These are phyloP conservation scores for Penicillium malachiteum DNA, from an alignment of 495 filamentous ascomycete species.

Conservation along the genomic window DNA sequence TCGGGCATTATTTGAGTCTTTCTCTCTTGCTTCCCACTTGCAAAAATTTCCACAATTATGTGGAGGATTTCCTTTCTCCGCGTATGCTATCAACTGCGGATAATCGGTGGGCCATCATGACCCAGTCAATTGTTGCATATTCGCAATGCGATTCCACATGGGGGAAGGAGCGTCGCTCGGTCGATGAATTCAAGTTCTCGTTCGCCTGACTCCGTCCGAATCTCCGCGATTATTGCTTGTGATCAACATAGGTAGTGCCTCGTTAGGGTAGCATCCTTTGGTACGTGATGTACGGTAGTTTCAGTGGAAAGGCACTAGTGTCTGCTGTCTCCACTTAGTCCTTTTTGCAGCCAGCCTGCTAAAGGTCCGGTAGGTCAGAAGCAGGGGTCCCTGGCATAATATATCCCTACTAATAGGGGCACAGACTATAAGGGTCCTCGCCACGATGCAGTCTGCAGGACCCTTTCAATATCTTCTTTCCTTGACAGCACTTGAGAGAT, in stretches of 20 bases:
- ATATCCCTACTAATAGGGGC: too few relatives aligned
- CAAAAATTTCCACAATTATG: neutral
- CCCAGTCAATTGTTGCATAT: neutral
- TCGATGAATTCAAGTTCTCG: neutral
- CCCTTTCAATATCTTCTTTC: too few relatives aligned
- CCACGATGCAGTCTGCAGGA: too few relatives aligned
- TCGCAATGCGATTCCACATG: neutral
- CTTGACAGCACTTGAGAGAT: too few relatives aligned
- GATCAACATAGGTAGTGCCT: neutral
- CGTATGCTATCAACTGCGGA: neutral
- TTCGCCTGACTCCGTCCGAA: neutral
- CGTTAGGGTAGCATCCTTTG: neutral
- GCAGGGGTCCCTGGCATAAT: too few relatives aligned
- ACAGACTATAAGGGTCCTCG: too few relatives aligned
- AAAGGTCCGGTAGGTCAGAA: too few relatives aligned
- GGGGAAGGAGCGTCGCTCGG: neutral
- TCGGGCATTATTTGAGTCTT: neutral
- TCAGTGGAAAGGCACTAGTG: neutral
- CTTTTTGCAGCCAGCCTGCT: neutral
- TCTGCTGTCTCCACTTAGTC: neutral
- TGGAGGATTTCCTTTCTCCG: neutral
- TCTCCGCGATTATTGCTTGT: neutral
- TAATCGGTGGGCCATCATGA: neutral
- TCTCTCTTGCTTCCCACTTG: neutral
- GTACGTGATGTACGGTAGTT: neutral